These are phyloP conservation scores for Amylostereum chailletii DNA, from an alignment of 1,284 basidiomycete species.

Conservation along the genomic window DNA sequence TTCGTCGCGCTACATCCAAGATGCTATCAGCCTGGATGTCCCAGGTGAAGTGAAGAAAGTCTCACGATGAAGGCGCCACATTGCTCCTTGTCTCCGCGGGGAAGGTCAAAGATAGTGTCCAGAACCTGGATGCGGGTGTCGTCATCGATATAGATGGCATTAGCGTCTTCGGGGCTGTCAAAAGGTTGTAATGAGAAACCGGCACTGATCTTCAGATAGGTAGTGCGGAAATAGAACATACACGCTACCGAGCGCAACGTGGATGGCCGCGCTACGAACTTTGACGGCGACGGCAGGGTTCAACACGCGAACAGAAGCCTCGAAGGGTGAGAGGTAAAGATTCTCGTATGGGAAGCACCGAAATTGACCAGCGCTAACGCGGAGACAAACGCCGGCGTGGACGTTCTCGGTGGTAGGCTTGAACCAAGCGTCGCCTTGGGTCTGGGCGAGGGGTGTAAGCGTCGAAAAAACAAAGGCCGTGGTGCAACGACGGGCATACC, in stretches of 20 bases:
- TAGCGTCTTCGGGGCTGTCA: slow-evolving; percentile 39
- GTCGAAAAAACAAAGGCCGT: not conserved
- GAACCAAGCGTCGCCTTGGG: slow-evolving; percentile 69
- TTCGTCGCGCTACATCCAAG: slow-evolving; percentile 51
- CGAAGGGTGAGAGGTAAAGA: slow-evolving; percentile 51
- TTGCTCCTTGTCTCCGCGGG: slow-evolving; percentile 72
- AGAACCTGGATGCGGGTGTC: slow-evolving; percentile 60
- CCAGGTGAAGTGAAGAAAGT: slow-evolving; percentile 6
- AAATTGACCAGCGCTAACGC: slow-evolving; percentile 52
- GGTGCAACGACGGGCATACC: slow-evolving; percentile 17
- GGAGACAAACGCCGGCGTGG: slow-evolving; percentile 59
- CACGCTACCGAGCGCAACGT: slow-evolving; percentile 64
- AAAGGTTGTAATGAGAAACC: not conserved
- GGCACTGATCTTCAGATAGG: not conserved
- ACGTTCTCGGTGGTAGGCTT: slow-evolving; percentile 67
- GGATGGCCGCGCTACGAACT: slow-evolving; percentile 71
- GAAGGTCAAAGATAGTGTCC: slow-evolving; percentile 52
- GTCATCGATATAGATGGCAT: slow-evolving; percentile 46
- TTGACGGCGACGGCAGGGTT: slow-evolving; percentile 80
- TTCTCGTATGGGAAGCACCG: slow-evolving; percentile 66
- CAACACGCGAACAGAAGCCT: slow-evolving; percentile 58
- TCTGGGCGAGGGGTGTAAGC: slow-evolving; percentile 25
- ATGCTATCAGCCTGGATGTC: slow-evolving; percentile 1
- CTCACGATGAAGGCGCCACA: slow-evolving; percentile 75
- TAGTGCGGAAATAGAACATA: slow-evolving; percentile 28